These are phyloP conservation scores for Fusarium floridanum DNA, from an alignment of 2,329 filamentous ascomycete species.

Conservation along the genomic window DNA sequence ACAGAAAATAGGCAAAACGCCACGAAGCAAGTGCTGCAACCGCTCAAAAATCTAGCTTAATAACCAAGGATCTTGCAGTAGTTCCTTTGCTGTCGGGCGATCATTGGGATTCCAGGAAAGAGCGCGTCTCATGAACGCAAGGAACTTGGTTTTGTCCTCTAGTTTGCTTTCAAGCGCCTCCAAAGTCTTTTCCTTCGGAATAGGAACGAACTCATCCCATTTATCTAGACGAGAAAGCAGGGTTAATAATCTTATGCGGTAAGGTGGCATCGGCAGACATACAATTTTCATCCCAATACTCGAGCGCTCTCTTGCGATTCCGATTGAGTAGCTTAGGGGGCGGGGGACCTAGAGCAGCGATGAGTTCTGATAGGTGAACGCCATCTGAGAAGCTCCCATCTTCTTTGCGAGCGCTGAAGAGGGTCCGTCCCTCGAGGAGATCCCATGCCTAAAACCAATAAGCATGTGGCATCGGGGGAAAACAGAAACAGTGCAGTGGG, in stretches of 20 bases:
- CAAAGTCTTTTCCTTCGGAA: not conserved
- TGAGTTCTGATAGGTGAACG: not conserved
- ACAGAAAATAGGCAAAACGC: too few relatives aligned
- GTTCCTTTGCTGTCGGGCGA: not conserved
- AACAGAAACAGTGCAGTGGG: too few relatives aligned
- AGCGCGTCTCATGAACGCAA: not conserved
- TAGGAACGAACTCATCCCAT: not conserved
- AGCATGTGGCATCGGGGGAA: too few relatives aligned
- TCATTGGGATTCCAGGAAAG: not conserved
- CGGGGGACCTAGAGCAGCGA: not conserved
- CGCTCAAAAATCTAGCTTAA: not conserved
- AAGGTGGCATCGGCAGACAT: not conserved
- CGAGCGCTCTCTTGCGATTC: not conserved
- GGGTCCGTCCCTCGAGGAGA: not conserved
- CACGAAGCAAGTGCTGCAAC: not conserved
- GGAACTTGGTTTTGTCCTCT: not conserved
- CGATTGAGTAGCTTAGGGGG: not conserved
- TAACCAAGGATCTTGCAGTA: not conserved
- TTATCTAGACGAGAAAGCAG: not conserved
- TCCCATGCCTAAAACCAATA: not conserved
- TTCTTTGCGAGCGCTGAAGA: not conserved
- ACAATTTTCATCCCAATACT: not conserved
- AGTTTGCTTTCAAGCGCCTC: not conserved
- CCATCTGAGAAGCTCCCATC: not conserved
- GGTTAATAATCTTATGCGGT: fast-evolving